Conservation (phyloP, 148 eudicot species). For the Rhododendron kiyosumense region DNA sequence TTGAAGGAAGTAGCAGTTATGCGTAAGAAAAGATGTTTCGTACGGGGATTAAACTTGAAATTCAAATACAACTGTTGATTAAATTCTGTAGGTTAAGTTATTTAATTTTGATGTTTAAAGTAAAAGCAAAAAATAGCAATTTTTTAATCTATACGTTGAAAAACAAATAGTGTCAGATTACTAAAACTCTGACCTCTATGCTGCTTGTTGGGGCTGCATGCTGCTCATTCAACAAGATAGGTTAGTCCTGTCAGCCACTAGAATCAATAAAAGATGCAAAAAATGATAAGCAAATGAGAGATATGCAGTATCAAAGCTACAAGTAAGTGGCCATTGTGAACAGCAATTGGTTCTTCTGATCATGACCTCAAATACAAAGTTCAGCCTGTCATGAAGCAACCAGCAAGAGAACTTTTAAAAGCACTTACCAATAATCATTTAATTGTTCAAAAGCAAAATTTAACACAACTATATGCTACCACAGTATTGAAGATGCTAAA, state of each 20-base stretch:
- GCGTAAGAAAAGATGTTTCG: not conserved
- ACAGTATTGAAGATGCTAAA: not conserved
- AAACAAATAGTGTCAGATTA: not conserved
- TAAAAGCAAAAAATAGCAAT: not conserved
- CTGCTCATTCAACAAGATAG: conserved; percentile 72
- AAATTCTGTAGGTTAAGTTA: not conserved
- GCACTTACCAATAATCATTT: not conserved
- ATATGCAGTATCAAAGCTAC: not conserved
- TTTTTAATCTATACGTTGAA: not conserved
- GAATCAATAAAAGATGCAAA: conserved; percentile 49
- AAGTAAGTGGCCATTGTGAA: not conserved
- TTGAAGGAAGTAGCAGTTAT: not conserved
- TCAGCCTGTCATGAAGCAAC: not conserved
- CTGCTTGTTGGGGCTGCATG: conserved; percentile 29
- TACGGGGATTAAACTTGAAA: not conserved
- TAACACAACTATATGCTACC: not conserved
- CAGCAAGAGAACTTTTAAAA: not conserved
- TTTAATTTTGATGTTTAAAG: not conserved
- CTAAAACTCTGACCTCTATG: conserved; percentile 59
- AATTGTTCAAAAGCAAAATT: not conserved
- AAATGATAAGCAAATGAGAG: not conserved
- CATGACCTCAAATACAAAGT: not conserved
- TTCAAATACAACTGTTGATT: not conserved
- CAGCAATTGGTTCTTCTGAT: not conserved
- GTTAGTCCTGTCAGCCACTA: conserved; percentile 70